Evolutionary conservation across 345 rosid species (phyloP), one percentile per base, ranked within the genome.

Genomic region (Brassica juncea): DNA sequence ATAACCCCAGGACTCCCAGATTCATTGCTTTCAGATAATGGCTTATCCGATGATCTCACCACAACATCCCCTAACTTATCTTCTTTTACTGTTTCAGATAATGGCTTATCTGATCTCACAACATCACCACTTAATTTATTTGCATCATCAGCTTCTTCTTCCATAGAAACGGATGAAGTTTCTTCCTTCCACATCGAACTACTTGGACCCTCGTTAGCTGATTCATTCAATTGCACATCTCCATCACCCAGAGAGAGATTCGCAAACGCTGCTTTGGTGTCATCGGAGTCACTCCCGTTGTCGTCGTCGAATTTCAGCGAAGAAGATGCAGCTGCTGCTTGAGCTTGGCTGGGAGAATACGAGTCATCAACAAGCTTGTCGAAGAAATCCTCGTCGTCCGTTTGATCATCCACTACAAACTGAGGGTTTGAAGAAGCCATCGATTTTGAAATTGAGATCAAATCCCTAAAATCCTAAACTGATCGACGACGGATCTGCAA

Each of bases 301-400:
- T 71, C 77, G 28, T 81, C 85, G 14, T 67, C 77, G 30, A 76
- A 71, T 63, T 82, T 77, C 23, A 73, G 68, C 73, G 80, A 65
- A 32, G 81, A 66, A 37, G 81, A 65, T 32, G 81, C 68, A 47
- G 78, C 64, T 25, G 81, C 68, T 47, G 78, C 64, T 23, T 42
- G 42, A 27, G 60, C 55, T 77, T 60, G 52, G 61, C 5, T 77
- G n/a, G 78, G 84, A 39, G 73, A 28, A 73, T 39, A 72, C 49
- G 90, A 85, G 59, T 89, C 98, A 23, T 93, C 91, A 42, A 93
- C 98, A 77, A 95, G 89, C 71, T 90, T 90, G 81, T 95, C 94
- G 68, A 95, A 95, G 89, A 95, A 95, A 88, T 93, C 98, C 86
- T 89, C 97, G 31, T 89, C 97, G 31, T 96, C 99, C 72, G 94